Evolutionary conservation across 2,329 filamentous ascomycete genomes (phyloP).

Genomic region (Aureobasidium sp.): DNA sequence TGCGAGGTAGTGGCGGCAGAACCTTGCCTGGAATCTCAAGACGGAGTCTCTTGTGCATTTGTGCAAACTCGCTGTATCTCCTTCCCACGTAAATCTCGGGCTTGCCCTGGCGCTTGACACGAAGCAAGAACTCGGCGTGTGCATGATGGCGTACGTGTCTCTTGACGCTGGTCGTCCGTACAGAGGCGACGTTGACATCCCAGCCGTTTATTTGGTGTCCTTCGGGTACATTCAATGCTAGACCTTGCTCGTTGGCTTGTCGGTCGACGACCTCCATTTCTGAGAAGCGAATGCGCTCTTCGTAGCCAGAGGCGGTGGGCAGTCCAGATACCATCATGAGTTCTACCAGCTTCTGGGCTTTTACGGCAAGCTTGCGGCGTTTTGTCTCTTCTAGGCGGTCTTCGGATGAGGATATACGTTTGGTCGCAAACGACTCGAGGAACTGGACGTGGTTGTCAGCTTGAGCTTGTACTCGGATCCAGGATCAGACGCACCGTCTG

Average conservation of each 20-base stretch:
- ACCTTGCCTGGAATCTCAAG: conserved; percentile 87
- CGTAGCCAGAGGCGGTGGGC: conserved; percentile 90
- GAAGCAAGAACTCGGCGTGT: conserved; percentile 90
- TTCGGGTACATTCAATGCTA: conserved; percentile 80
- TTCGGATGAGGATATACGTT: conserved; percentile 94
- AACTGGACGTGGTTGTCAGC: conserved; percentile 52
- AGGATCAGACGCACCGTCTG: conserved; percentile 63
- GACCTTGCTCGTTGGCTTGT: conserved; percentile 82
- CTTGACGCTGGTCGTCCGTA: conserved; percentile 72
- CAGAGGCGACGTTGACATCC: conserved; percentile 93
- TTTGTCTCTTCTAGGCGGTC: conserved; percentile 96
- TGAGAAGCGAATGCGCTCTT: conserved; percentile 92
- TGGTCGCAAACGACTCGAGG: conserved; percentile 92
- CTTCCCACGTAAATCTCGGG: conserved; percentile 73
- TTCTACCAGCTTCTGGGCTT: conserved; percentile 93
- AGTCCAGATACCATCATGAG: conserved; percentile 99
- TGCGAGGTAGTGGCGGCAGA: conserved; percentile 76
- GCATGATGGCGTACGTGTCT: conserved; percentile 84
- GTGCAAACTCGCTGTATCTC: conserved; percentile 80
- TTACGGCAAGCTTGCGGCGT: conserved; percentile 80
- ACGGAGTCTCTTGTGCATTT: conserved; percentile 70
- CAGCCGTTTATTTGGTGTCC: conserved; percentile 91
- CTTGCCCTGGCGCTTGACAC: conserved; percentile 71
- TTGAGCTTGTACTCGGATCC: neutral
- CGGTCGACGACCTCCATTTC: conserved; percentile 96